Conservation (phyloP, 2,329 filamentous ascomycete genomes). For the Colletotrichum karsti region DNA sequence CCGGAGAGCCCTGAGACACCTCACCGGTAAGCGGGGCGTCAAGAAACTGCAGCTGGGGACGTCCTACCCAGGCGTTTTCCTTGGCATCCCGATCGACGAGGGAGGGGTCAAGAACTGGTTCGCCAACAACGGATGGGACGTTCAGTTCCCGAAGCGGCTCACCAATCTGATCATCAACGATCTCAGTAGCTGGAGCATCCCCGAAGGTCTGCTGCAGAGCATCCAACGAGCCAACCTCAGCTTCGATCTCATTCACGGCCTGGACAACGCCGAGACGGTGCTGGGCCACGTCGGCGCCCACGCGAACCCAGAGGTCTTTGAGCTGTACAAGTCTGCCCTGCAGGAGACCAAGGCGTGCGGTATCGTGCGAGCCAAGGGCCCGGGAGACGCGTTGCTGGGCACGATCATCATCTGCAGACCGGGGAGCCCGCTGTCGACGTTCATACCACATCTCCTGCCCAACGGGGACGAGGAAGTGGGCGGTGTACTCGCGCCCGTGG, state of each 20-base stretch:
- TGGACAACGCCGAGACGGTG: constrained; percentile 78
- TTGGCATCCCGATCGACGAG: constrained; percentile 76
- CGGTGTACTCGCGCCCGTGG: constrained; percentile 83
- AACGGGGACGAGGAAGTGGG: constrained; percentile 66
- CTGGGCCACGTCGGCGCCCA: constrained; percentile 78
- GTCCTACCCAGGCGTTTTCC: constrained; percentile 84
- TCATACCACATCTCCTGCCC: constrained; percentile 74
- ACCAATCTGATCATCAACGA: constrained; percentile 78
- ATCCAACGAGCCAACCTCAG: constrained; percentile 77
- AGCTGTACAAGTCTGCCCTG: constrained; percentile 82
- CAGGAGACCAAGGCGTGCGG: constrained; percentile 77
- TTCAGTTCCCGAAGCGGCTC: constrained; percentile 62
- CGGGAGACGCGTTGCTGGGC: constrained; percentile 74
- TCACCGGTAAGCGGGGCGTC: constrained; percentile 75
- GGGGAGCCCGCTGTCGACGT: constrained; percentile 72
- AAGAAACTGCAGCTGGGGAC: constrained; percentile 85
- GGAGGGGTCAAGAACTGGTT: constrained; percentile 78
- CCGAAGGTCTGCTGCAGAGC: constrained; percentile 78
- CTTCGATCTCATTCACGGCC: constrained; percentile 85
- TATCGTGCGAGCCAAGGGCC: constrained; percentile 82
- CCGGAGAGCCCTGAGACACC: constrained; percentile 80
- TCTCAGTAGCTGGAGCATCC: constrained; percentile 76
- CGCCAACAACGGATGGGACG: constrained; percentile 89
- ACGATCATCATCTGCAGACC: constrained; percentile 83
- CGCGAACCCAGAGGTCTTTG: constrained; percentile 79